Percentiles rank a stretch among this genome's conserved stretches.
phyloP scores from a whole-genome alignment of 768 basidiomycete genomes.

The Lactarius sanguifluus region DNA sequence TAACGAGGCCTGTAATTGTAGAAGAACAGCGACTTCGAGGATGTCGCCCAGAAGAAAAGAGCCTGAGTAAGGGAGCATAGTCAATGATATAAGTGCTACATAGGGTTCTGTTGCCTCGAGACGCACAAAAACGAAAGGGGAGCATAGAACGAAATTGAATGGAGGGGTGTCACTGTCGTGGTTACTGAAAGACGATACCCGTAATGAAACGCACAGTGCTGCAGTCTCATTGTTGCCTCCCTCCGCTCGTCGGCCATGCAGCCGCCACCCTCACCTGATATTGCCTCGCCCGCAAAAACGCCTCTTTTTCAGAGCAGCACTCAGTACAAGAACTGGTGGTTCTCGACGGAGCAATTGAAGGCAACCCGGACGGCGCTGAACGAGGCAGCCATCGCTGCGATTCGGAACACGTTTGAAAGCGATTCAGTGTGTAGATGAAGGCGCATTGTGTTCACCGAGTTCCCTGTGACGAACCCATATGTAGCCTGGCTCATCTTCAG shows the following conservation, averaged over 20 bases:
- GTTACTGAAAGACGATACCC: background rate
- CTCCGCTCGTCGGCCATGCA: conserved; percentile 13
- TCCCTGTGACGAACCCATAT: conserved; percentile 10
- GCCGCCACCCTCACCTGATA: conserved; percentile 14
- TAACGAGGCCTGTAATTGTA: background rate
- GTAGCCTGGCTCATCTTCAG: conserved; percentile 70
- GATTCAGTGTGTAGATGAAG: conserved; percentile 59
- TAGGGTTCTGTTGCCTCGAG: too few relatives aligned
- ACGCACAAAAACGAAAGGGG: too few relatives aligned
- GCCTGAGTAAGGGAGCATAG: background rate
- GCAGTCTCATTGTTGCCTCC: background rate
- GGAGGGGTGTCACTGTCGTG: too few relatives aligned
- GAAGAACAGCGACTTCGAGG: background rate
- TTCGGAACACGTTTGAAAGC: conserved; percentile 72
- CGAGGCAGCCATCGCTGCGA: conserved; percentile 68
- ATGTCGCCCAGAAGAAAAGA: background rate
- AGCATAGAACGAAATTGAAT: too few relatives aligned
- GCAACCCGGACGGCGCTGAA: conserved; percentile 68
- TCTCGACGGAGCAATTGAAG: conserved; percentile 64
- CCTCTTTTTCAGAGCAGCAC: conserved; percentile 76
- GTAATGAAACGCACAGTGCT: background rate
- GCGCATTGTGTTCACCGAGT: background rate
- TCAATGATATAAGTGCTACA: too few relatives aligned
- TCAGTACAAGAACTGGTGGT: conserved; percentile 88
- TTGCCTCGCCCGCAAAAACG: conserved; percentile 32